phyloP scores from a whole-genome alignment of 2,329 filamentous ascomycete species.

The Aureobasidium sp. region DNA sequence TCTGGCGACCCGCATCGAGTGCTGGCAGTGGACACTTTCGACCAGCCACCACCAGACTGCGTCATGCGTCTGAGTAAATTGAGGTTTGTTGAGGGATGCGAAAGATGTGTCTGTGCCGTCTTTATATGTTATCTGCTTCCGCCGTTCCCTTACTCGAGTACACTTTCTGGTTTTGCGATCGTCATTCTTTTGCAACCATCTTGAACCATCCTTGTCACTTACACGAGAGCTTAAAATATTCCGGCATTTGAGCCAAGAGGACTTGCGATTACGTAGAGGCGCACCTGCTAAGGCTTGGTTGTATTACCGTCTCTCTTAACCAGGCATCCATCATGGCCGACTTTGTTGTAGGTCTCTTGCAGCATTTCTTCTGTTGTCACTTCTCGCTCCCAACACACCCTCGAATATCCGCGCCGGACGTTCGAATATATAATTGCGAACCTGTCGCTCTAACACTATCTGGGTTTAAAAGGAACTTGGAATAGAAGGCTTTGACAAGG shows the following conservation, averaged over 20 bases:
- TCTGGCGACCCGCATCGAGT: background rate
- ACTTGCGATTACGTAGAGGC: background rate
- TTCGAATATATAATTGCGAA: background rate
- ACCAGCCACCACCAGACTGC: background rate
- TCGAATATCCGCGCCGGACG: background rate
- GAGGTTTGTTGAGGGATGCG: background rate
- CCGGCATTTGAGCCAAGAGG: background rate
- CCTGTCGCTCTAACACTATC: background rate
- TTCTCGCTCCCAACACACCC: background rate
- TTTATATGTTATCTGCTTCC: background rate
- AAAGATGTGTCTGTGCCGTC: background rate
- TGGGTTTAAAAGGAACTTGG: slow-evolving; percentile 8
- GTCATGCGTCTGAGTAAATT: background rate
- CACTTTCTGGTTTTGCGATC: background rate
- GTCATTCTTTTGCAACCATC: background rate
- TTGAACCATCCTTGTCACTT: background rate
- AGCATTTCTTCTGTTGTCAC: background rate
- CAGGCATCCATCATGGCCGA: background rate
- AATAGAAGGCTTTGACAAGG: background rate
- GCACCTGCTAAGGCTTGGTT: background rate
- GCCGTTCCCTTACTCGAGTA: background rate
- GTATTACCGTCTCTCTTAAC: background rate
- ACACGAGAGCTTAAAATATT: background rate
- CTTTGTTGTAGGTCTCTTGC: slow-evolving; percentile 1
- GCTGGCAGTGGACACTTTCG: background rate